Conservation (phyloP, 2,329 filamentous ascomycete species). For the Ophiocordyceps sinensis region DNA sequence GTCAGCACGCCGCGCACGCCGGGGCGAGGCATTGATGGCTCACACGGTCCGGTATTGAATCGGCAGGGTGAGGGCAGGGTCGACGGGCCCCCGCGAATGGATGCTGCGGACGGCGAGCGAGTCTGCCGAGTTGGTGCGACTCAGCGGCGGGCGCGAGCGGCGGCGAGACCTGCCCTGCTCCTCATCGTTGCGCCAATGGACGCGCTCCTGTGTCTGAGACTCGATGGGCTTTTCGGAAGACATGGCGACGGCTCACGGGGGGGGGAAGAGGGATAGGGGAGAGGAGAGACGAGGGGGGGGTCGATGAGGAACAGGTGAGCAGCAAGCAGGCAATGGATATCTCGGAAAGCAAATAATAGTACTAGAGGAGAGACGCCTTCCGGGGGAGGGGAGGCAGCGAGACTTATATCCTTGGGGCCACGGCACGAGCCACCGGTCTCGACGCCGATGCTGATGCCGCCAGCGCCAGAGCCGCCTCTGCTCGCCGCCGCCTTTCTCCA, state of each 20-base stretch:
- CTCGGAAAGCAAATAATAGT: neutral
- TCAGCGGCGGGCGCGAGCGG: constrained; percentile 5
- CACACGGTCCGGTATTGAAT: constrained; percentile 41
- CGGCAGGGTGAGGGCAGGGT: constrained; percentile 22
- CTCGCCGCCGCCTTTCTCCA: too few relatives aligned
- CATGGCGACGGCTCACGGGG: constrained; percentile 1
- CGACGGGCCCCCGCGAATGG: constrained; percentile 13
- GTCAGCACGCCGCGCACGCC: neutral
- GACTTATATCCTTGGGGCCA: too few relatives aligned
- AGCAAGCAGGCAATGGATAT: neutral
- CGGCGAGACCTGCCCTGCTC: constrained; percentile 14
- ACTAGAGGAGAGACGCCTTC: neutral
- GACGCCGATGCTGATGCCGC: too few relatives aligned
- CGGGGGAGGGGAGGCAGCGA: too few relatives aligned
- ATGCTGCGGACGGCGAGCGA: constrained; percentile 27
- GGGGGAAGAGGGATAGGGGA: neutral
- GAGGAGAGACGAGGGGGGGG: neutral
- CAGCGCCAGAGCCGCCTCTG: too few relatives aligned
- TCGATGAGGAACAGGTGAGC: neutral
- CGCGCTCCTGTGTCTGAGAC: constrained; percentile 9
- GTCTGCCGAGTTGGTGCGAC: constrained; percentile 15
- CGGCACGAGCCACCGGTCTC: too few relatives aligned
- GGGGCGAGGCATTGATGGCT: constrained; percentile 7
- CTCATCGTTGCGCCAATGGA: constrained; percentile 24
- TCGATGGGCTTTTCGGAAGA: constrained; percentile 5